phyloP scores from a whole-genome alignment of 1,284 basidiomycete genomes.

The Mycena sp. region DNA sequence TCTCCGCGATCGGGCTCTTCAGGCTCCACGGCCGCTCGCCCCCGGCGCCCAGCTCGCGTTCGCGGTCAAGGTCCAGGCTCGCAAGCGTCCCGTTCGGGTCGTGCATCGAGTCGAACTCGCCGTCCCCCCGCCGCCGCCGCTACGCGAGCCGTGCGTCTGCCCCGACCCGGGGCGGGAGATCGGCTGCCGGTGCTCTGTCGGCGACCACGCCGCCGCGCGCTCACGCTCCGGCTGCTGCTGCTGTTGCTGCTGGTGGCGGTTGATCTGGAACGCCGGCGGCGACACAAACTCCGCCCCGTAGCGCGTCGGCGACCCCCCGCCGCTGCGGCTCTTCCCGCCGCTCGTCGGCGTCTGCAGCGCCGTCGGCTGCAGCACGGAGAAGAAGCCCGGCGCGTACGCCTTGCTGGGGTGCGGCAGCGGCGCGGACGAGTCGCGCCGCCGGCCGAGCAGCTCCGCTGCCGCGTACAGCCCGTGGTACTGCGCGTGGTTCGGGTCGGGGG shows the following conservation, averaged over 20 bases:
- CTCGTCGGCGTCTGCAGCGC: too few relatives aligned
- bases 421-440: too few relatives aligned
- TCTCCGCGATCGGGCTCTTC: slow-evolving; percentile 35
- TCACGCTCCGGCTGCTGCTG: slow-evolving; percentile 15
- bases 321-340: too few relatives aligned
- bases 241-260: neutral
- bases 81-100: too few relatives aligned
- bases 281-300: too few relatives aligned
- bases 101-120: slow-evolving; percentile 61
- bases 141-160: neutral
- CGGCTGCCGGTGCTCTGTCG: slow-evolving; percentile 60
- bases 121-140: slow-evolving; percentile 28
- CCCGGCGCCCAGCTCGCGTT: slow-evolving; percentile 16
- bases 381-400: too few relatives aligned
- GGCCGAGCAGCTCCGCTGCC: slow-evolving; percentile 35
- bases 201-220: slow-evolving; percentile 43
- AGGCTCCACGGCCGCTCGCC: slow-evolving; percentile 13
- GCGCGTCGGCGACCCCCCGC: too few relatives aligned
- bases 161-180: slow-evolving; percentile 45
- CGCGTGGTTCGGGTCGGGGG: slow-evolving; percentile 63
- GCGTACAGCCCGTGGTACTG: slow-evolving; percentile 21
- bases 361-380: too few relatives aligned
- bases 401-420: too few relatives aligned
- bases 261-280: too few relatives aligned
- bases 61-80: slow-evolving; percentile 68